Conservation (phyloP, 768 basidiomycete genomes). For the Collybia nuda region DNA sequence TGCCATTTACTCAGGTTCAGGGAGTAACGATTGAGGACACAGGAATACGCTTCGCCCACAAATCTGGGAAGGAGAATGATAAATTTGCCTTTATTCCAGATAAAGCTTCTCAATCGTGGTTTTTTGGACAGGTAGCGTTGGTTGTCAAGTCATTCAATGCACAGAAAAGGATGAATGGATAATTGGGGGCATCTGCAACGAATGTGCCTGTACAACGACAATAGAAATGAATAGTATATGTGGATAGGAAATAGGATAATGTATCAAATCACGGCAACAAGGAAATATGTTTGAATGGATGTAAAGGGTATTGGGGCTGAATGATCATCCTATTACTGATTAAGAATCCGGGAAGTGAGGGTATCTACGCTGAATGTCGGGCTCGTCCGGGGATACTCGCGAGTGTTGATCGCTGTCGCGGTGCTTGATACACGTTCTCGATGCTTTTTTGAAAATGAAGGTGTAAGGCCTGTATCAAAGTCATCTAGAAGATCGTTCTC, state of each 20-base stretch:
- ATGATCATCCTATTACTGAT: neutral
- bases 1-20: constrained; percentile 83
- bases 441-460: constrained; percentile 31
- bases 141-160: constrained; percentile 80
- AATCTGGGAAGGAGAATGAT: constrained; percentile 71
- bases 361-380: constrained; percentile 41
- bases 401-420: constrained; percentile 36
- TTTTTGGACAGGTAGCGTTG: constrained; percentile 72
- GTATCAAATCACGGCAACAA: constrained; percentile 1
- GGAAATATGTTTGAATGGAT: neutral
- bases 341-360: constrained; percentile 16
- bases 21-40: constrained; percentile 89
- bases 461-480: constrained; percentile 20
- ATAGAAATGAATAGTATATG: neutral
- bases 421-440: constrained; percentile 64
- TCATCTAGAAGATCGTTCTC: constrained; percentile 22
- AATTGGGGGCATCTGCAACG: constrained; percentile 8
- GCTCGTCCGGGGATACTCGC: constrained; percentile 28
- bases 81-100: constrained; percentile 78
- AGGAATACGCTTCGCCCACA: constrained; percentile 86
- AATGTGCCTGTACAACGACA: constrained; percentile 7
- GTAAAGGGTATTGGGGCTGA: neutral
- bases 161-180: constrained; percentile 66
- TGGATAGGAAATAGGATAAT: constrained; percentile 2
- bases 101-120: constrained; percentile 75